Conservation (phyloP, 805 yeast genomes). For the Zygoascus bituminiphila region DNA sequence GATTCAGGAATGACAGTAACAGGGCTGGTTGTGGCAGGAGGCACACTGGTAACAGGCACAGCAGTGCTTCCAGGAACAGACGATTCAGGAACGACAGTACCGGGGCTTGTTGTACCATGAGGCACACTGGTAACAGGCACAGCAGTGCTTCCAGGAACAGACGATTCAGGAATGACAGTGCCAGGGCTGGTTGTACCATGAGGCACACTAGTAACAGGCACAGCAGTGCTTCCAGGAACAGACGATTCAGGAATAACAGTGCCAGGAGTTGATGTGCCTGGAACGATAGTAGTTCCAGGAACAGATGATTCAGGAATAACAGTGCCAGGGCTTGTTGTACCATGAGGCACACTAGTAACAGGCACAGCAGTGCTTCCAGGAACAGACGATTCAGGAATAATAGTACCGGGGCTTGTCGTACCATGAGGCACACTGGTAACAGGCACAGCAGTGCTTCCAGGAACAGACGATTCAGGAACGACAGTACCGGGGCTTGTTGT, state of each 20-base stretch:
- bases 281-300: neutral
- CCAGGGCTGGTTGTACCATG: neutral
- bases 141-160: neutral
- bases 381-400: neutral
- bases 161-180: neutral
- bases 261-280: too few relatives aligned
- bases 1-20: neutral
- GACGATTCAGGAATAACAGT: neutral
- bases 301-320: neutral
- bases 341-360: neutral
- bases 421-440: too few relatives aligned
- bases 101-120: neutral
- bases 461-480: neutral
- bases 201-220: neutral
- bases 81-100: neutral
- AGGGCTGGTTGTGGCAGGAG: neutral
- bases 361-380: neutral
- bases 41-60: neutral
- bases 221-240: neutral
- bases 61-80: neutral
- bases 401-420: neutral
- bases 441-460: neutral
- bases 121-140: neutral
- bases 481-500: neutral
- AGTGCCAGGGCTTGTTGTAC: neutral